Percentiles rank a stretch among this genome's conserved stretches.
Conservation (phyloP, 768 basidiomycete genomes). For the Mycena rosella region DNA sequence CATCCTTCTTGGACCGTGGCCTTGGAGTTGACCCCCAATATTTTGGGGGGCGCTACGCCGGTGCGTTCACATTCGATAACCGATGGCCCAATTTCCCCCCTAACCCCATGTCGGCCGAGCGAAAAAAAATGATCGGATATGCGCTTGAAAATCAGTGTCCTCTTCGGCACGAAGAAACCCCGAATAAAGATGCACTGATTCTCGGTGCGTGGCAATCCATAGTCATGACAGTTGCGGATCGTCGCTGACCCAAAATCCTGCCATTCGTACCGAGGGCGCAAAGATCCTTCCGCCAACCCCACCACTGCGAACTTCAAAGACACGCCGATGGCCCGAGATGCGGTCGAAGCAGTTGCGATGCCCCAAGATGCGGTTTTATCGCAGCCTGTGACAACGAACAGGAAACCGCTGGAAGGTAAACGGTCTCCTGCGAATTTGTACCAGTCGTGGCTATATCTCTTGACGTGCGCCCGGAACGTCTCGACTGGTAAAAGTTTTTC, state of each 20-base stretch:
- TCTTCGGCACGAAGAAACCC: slow-evolving; percentile 6
- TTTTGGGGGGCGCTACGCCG: too few relatives aligned
- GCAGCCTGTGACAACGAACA: slow-evolving; percentile 38
- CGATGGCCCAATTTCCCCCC: too few relatives aligned
- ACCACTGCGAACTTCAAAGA: slow-evolving; percentile 23
- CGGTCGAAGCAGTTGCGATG: slow-evolving; percentile 27
- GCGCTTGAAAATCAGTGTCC: not conserved
- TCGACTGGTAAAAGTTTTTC: too few relatives aligned
- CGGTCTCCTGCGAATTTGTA: slow-evolving; percentile 12
- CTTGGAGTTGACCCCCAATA: too few relatives aligned
- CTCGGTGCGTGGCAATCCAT: not conserved
- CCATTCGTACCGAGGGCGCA: slow-evolving; percentile 28
- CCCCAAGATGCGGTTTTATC: slow-evolving; percentile 38
- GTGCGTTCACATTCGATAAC: too few relatives aligned
- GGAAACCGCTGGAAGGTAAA: slow-evolving; percentile 3
- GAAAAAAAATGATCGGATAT: slow-evolving; percentile 49
- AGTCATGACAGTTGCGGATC: not conserved
- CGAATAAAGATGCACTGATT: slow-evolving; percentile 39
- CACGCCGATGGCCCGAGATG: slow-evolving; percentile 3
- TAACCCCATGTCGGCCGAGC: too few relatives aligned
- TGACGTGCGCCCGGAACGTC: too few relatives aligned
- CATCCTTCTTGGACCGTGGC: too few relatives aligned
- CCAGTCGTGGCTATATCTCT: not conserved
- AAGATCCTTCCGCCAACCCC: slow-evolving; percentile 4
- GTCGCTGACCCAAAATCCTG: slow-evolving; percentile 17